Evolutionary conservation across 495 filamentous ascomycete species (phyloP), one percentile per base, ranked within the genome.

Genomic region (Trypethelium eluteriae): DNA sequence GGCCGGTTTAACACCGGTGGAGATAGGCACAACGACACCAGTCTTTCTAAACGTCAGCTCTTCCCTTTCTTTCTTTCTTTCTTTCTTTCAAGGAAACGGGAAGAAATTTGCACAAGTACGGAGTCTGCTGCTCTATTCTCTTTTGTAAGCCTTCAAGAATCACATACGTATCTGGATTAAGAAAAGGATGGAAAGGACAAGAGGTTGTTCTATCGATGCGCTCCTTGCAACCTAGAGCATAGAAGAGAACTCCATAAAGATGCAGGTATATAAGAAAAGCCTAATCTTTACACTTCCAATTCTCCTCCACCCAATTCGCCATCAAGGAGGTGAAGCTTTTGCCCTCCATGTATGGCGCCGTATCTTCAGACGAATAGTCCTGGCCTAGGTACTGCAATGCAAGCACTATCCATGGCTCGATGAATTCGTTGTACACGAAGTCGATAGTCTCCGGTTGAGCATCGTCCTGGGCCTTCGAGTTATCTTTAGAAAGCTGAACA

Each of bases 351-450:
- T 91, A 96, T 35, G 77, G 73, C 67, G 80, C 76, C 18, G 90
- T 88, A 70, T 90, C 81, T 3, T 82, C 78, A 36, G 76, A 76
- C 32, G 71, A 73, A 66, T 89, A 89, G 66, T 82, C 77, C 39
- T 89, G 78, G 0, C 88, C 86, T 18, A 83, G 80, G 72, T 89
- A 89, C 68, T 81, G 79, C 49, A 96, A 77, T 25, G 90, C 94
- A 2, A 89, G 74, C 56, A 92, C 72, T 62, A 97, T 79, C 81
- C 88, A 91, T 46, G 83, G 83, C 76, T 96, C 83, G 62, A 98
- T 88, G 69, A 97, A 98, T 70, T 96, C 92, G 59, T 93, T 81
- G 74, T 94, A 98, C 34, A 97, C 86, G 3, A 98, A 70, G 74
- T 97, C 93, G 2, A 98, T 88, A 0, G 69, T 87, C 70, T 87